These are phyloP conservation scores for Trichoderma sp. DNA, from an alignment of 2,329 filamentous ascomycete species.

Conservation along the genomic window DNA sequence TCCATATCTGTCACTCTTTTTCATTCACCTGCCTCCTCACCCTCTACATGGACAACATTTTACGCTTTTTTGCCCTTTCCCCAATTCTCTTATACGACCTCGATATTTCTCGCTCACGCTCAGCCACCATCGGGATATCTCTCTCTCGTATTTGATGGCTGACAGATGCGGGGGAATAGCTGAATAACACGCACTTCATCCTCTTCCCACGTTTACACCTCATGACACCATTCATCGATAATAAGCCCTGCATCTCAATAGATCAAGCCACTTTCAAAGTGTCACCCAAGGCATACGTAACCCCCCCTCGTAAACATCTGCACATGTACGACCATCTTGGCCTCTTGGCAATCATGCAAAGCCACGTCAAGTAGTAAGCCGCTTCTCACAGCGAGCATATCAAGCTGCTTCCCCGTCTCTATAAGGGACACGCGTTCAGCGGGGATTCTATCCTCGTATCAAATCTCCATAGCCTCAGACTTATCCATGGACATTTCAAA, in stretches of 20 bases:
- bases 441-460: not conserved
- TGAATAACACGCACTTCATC: not conserved
- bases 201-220: not conserved
- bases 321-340: not conserved
- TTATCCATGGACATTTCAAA: not conserved
- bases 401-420: not conserved
- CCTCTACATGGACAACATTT: not conserved
- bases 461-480: not conserved
- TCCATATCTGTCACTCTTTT: not conserved
- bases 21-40: not conserved
- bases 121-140: not conserved
- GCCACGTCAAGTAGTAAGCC: not conserved
- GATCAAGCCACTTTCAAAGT: not conserved
- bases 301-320: not conserved
- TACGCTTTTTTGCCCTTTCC: not conserved
- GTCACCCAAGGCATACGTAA: slow-evolving; percentile 5
- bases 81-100: not conserved
- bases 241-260: not conserved
- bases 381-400: not conserved
- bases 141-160: not conserved
- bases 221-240: not conserved
- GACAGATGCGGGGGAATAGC: not conserved
- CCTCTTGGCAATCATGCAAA: not conserved
- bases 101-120: not conserved
- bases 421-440: slow-evolving; percentile 12